Percentiles rank a stretch among this genome's conserved stretches.
These are phyloP conservation scores for Spironucleus salmonicida DNA, from an alignment of 208 protist species.

Conservation along the genomic window DNA sequence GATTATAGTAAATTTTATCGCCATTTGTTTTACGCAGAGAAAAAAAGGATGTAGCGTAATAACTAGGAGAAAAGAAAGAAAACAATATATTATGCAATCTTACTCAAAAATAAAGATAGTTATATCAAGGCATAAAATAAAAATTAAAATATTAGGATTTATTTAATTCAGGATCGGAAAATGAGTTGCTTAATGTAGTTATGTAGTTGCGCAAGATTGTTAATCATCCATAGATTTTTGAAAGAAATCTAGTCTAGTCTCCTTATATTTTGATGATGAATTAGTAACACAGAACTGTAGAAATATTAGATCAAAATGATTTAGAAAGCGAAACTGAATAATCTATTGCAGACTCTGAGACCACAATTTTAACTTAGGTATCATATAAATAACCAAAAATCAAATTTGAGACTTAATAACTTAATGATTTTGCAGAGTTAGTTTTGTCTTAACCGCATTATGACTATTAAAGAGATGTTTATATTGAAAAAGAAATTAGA, in stretches of 20 bases:
- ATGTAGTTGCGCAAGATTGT: slow-evolving; percentile 64
- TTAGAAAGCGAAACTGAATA: slow-evolving; percentile 2
- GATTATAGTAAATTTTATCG: slow-evolving; percentile 78
- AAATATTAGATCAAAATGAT: background rate
- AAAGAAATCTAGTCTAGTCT: slow-evolving; percentile 26
- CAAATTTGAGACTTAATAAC: no score
- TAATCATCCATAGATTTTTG: slow-evolving; percentile 59
- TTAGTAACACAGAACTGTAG: background rate
- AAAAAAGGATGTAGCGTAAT: slow-evolving; percentile 82
- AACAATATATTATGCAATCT: slow-evolving; percentile 18
- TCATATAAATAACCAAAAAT: no score
- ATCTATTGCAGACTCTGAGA: background rate
- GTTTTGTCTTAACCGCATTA: no score
- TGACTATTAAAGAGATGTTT: no score
- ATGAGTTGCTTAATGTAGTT: slow-evolving; percentile 52
- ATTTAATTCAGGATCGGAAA: no score
- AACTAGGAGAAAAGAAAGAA: slow-evolving; percentile 70
- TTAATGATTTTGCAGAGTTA: no score
- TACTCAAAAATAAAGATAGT: background rate
- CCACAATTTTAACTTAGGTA: background rate
- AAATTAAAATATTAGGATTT: background rate
- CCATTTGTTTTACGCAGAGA: slow-evolving; percentile 91
- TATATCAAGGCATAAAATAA: slow-evolving; percentile 26
- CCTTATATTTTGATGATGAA: background rate
- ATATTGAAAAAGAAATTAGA: no score